These are phyloP conservation scores for Debaryomycetaceae sp. DNA, from an alignment of 1,139 yeast species.

Conservation along the genomic window DNA sequence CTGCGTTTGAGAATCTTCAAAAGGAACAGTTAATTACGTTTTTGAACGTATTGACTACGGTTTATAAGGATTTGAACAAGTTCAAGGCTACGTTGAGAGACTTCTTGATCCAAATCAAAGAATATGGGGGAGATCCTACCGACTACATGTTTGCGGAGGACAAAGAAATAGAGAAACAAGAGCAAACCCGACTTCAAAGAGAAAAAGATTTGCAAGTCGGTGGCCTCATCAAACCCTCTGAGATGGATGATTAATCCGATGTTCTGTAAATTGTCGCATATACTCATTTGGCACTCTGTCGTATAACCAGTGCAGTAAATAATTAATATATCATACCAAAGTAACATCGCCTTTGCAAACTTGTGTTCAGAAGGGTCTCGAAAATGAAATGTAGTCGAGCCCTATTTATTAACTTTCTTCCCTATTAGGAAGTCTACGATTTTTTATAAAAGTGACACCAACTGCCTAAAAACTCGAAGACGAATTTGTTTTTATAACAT, in stretches of 20 bases:
- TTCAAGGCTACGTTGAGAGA: conserved; percentile 89
- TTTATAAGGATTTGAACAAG: conserved; percentile 69
- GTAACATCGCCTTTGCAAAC: no score
- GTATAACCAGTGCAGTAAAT: neutral
- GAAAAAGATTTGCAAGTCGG: conserved; percentile 87
- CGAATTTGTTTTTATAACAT: neutral
- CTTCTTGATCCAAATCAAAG: conserved; percentile 93
- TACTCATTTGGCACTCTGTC: neutral
- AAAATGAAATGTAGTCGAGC: neutral
- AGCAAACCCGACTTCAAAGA: conserved; percentile 64
- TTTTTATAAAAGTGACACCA: neutral
- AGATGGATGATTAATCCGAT: conserved; percentile 61
- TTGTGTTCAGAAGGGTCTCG: no score
- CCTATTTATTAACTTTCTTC: conserved; percentile 4
- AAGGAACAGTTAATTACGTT: conserved; percentile 79
- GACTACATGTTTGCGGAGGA: conserved; percentile 96
- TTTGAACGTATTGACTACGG: conserved; percentile 68
- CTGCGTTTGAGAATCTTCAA: conserved; percentile 89
- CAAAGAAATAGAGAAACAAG: conserved; percentile 71
- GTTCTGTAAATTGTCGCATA: neutral
- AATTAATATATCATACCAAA: neutral
- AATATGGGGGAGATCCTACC: conserved; percentile 90
- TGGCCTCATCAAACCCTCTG: conserved; percentile 94
- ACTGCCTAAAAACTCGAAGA: neutral
- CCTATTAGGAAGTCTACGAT: conserved; percentile 10